Conservation (phyloP, 768 basidiomycete genomes). For the Cystofilobasidium macerans region DNA sequence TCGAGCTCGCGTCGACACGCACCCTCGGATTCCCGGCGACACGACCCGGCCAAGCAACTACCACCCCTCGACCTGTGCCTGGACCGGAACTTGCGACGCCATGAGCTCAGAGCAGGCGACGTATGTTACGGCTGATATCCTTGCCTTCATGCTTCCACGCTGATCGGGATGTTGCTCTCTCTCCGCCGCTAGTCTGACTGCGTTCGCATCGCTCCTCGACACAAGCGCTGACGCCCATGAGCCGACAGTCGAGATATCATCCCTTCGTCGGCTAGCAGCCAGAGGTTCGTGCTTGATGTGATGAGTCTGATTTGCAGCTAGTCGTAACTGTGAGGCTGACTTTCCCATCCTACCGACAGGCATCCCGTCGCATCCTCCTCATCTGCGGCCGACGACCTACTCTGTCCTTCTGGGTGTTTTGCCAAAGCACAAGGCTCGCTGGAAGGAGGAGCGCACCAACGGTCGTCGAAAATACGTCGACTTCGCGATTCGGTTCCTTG, state of each 20-base stretch:
- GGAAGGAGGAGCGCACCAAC: constrained; percentile 27
- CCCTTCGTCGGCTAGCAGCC: constrained; percentile 31
- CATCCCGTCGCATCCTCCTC: constrained; percentile 34
- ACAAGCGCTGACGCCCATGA: constrained; percentile 29
- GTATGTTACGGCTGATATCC: neutral
- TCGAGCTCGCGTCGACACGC: too few relatives aligned
- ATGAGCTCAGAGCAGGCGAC: neutral
- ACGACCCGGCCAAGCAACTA: too few relatives aligned
- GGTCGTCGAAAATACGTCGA: constrained; percentile 30
- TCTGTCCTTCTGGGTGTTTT: constrained; percentile 31
- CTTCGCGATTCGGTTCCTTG: neutral
- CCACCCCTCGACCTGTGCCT: too few relatives aligned
- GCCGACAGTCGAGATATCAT: constrained; percentile 30
- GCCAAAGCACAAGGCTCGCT: constrained; percentile 28
- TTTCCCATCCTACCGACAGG: constrained; percentile 25
- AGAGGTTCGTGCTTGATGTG: constrained; percentile 28
- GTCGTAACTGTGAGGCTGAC: neutral
- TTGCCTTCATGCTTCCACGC: neutral
- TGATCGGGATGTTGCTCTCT: neutral
- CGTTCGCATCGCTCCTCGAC: constrained; percentile 34
- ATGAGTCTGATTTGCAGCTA: neutral
- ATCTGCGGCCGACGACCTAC: constrained; percentile 34
- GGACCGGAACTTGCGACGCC: too few relatives aligned
- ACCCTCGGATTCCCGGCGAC: too few relatives aligned
- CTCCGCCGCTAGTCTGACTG: constrained; percentile 27